phyloP scores from a whole-genome alignment of 345 rosid genomes.

The Pistacia vera region DNA sequence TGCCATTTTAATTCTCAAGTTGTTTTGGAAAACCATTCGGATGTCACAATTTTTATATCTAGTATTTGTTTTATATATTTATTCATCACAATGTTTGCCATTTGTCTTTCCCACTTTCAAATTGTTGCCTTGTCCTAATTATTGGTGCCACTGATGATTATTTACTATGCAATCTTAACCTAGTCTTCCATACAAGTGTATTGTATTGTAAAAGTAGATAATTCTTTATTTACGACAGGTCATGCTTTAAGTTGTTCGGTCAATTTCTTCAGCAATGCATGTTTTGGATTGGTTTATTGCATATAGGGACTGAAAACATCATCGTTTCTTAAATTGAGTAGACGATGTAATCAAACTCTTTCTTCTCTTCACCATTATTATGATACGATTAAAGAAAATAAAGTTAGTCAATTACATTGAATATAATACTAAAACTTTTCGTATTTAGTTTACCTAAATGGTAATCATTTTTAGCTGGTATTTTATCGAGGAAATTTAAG shows the following conservation, averaged over 20 bases:
- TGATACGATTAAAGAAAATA: too few relatives aligned
- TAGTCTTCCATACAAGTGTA: neutral
- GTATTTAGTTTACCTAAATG: too few relatives aligned
- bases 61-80: neutral
- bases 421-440: too few relatives aligned
- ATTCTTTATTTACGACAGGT: neutral
- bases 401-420: too few relatives aligned
- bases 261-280: neutral
- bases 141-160: conserved; percentile 45
- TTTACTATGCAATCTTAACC: conserved; percentile 18
- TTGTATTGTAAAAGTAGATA: too few relatives aligned
- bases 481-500: too few relatives aligned
- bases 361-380: too few relatives aligned
- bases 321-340: neutral
- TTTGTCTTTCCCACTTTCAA: conserved; percentile 27
- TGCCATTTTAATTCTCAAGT: conserved; percentile 19
- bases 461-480: too few relatives aligned
- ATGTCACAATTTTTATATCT: conserved; percentile 9
- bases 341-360: neutral
- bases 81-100: conserved; percentile 16
- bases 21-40: conserved; percentile 19
- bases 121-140: conserved; percentile 53
- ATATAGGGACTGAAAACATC: neutral
- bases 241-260: neutral
- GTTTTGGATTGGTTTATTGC: neutral